phyloP scores from a whole-genome alignment of 371 early-diverging fungal genomes.

The Basidiobolus meristosporus region DNA sequence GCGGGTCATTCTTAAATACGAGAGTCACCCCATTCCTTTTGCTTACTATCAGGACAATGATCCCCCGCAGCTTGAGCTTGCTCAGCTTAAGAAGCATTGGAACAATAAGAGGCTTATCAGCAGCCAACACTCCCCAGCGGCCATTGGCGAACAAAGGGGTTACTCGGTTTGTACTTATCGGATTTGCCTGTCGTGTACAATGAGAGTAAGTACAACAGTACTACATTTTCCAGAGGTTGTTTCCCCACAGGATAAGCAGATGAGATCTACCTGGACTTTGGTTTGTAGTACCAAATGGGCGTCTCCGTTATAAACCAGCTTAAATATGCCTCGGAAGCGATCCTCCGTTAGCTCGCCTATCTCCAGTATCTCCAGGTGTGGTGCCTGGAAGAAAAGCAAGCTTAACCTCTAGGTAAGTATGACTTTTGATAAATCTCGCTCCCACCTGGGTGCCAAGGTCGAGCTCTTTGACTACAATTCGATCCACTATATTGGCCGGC shows the following conservation, averaged over 20 bases:
- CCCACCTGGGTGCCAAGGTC: conserved; percentile 81
- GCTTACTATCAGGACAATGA: conserved; percentile 80
- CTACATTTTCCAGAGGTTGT: background rate
- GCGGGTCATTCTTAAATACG: conserved; percentile 90
- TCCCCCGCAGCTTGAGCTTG: conserved; percentile 72
- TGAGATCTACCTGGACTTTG: conserved; percentile 76
- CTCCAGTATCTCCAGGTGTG: conserved; percentile 91
- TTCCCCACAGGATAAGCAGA: too few relatives aligned
- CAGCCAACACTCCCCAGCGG: conserved; percentile 59
- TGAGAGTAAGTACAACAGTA: conserved; percentile 8
- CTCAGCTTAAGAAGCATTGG: conserved; percentile 88
- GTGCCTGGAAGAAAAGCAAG: conserved; percentile 34
- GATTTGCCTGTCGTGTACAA: too few relatives aligned
- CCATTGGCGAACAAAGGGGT: conserved; percentile 16
- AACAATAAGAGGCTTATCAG: conserved; percentile 82
- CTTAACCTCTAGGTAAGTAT: background rate
- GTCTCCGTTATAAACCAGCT: conserved; percentile 82
- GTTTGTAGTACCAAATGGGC: conserved; percentile 83
- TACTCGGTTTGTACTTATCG: conserved; percentile 42
- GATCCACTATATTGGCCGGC: conserved; percentile 76
- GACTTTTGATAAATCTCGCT: too few relatives aligned
- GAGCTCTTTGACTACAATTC: conserved; percentile 76
- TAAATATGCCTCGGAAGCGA: conserved; percentile 88
- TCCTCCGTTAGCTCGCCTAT: conserved; percentile 85
- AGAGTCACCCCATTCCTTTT: conserved; percentile 83